Evolutionary conservation across 1,284 basidiomycete species (phyloP).

Genomic region (Thecaphora thlaspeos): DNA sequence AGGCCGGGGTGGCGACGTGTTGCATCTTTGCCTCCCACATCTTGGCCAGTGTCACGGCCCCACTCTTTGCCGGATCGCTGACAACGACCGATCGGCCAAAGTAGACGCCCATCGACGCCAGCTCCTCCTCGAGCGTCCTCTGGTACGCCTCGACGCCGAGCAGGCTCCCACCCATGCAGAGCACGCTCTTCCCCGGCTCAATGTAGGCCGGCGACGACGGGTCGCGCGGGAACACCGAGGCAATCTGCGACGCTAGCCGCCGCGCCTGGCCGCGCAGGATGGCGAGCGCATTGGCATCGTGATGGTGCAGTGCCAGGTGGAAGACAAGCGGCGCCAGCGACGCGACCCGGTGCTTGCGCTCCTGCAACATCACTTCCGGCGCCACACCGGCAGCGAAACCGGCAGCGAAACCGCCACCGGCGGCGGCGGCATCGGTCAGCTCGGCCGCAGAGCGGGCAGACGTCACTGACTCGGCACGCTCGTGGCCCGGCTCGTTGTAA

Average conservation of each 20-base stretch:
- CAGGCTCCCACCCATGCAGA: slow-evolving; percentile 26
- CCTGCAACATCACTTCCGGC: slow-evolving; percentile 2
- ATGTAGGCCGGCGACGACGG: background rate
- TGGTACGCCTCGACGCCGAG: slow-evolving; percentile 16
- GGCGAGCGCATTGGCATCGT: slow-evolving; percentile 8
- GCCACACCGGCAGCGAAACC: too few relatives aligned
- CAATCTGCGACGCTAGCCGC: slow-evolving; percentile 8
- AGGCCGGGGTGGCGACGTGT: too few relatives aligned
- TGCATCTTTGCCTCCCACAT: slow-evolving; percentile 12
- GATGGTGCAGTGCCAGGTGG: slow-evolving; percentile 21
- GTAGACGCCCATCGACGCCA: slow-evolving; percentile 3
- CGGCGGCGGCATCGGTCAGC: too few relatives aligned
- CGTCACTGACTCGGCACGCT: background rate
- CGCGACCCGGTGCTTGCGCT: slow-evolving; percentile 26
- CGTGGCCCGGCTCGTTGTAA: background rate
- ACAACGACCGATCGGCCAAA: slow-evolving; percentile 19
- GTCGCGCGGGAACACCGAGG: slow-evolving; percentile 5
- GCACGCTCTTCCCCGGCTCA: slow-evolving; percentile 4
- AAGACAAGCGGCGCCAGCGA: slow-evolving; percentile 31
- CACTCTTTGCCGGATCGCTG: slow-evolving; percentile 18
- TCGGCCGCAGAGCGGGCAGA: background rate
- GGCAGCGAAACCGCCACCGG: too few relatives aligned
- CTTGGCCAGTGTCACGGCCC: slow-evolving; percentile 16
- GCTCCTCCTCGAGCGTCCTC: slow-evolving; percentile 14
- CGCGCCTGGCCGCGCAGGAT: slow-evolving; percentile 13